These are phyloP conservation scores for Phlyctochytrium planicorne DNA, from an alignment of 192 early-diverging fungal species.

Conservation along the genomic window DNA sequence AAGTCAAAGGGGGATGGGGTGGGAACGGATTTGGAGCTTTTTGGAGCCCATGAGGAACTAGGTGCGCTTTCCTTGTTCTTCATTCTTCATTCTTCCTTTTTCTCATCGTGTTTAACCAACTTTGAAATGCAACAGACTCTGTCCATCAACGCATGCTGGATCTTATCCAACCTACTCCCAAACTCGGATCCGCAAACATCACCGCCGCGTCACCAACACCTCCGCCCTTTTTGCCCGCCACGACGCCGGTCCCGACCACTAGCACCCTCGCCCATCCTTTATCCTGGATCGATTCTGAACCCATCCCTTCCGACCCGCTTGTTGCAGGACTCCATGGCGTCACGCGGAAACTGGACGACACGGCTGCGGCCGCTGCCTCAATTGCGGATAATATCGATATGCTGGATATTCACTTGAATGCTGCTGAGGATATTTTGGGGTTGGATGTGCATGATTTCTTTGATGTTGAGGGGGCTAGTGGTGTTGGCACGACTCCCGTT, in stretches of 20 bases:
- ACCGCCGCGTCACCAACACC: slow-evolving; percentile 1
- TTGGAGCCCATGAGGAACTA: slow-evolving; percentile 5
- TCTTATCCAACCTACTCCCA: slow-evolving; percentile 11
- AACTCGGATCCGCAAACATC: not conserved
- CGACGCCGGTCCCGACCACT: not conserved
- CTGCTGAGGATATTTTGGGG: slow-evolving; percentile 16
- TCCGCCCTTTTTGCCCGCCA: not conserved
- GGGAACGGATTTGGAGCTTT: not conserved
- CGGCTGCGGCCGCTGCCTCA: slow-evolving; percentile 12
- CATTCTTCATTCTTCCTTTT: not conserved
- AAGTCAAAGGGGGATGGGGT: not conserved
- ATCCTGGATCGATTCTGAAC: not conserved
- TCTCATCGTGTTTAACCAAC: not conserved
- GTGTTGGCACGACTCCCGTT: not conserved
- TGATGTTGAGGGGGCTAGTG: not conserved
- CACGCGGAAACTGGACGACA: slow-evolving; percentile 13
- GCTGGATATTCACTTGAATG: slow-evolving; percentile 36
- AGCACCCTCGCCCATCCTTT: not conserved
- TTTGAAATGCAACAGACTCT: slow-evolving; percentile 5
- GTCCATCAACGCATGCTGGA: slow-evolving; percentile 25
- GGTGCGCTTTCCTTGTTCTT: not conserved
- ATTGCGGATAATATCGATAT: slow-evolving; percentile 48
- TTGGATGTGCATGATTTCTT: slow-evolving; percentile 26
- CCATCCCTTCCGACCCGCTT: slow-evolving; percentile 1
- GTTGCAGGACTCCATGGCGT: not conserved